phyloP scores from a whole-genome alignment of 257 asterid genomes.

The Nicotiana tabacum region DNA sequence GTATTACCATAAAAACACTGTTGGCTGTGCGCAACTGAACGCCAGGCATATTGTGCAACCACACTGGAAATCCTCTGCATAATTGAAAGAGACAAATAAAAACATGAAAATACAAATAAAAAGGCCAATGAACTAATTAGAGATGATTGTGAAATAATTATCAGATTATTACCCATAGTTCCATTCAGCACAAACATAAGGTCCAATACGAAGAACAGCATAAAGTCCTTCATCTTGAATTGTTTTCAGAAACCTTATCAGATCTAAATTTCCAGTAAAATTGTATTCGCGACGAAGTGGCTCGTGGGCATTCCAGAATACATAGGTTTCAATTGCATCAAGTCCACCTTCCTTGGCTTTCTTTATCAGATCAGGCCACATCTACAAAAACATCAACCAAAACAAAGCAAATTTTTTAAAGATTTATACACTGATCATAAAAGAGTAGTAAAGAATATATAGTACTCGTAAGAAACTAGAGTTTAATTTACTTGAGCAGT shows the following conservation, averaged over 20 bases:
- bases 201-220: constrained; percentile 59
- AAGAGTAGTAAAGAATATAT: too few relatives aligned
- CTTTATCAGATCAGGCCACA: constrained; percentile 74
- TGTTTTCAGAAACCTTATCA: constrained; percentile 53
- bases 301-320: constrained; percentile 78
- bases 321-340: neutral
- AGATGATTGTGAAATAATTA: too few relatives aligned
- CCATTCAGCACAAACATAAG: constrained; percentile 36
- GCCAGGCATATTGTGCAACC: constrained; percentile 58
- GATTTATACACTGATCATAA: neutral
- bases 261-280: constrained; percentile 53
- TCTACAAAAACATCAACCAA: constrained; percentile 20
- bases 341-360: constrained; percentile 64
- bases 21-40: constrained; percentile 48
- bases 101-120: neutral
- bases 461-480: neutral
- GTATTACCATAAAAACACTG: constrained; percentile 39
- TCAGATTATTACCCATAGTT: constrained; percentile 41
- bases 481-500: constrained; percentile 30
- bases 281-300: constrained; percentile 52
- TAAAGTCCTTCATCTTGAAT: constrained; percentile 50
- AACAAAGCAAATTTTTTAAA: neutral
- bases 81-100: neutral
- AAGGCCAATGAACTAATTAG: neutral
- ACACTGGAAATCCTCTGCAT: constrained; percentile 61